These are phyloP conservation scores for Aspergillus funiculosus DNA, from an alignment of 495 filamentous ascomycete species.

Conservation along the genomic window DNA sequence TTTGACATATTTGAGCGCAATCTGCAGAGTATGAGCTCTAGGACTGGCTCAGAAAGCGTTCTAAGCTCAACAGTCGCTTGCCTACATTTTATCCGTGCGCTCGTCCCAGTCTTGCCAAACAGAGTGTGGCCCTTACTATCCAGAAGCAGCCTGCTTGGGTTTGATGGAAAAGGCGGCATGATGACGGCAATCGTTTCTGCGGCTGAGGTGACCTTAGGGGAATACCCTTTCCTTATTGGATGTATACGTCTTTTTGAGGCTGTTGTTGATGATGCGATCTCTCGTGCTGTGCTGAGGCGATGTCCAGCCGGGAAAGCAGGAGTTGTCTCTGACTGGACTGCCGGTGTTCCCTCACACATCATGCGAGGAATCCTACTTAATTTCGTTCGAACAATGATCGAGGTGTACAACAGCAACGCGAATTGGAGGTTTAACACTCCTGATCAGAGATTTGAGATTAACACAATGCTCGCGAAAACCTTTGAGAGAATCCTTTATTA, in stretches of 20 bases:
- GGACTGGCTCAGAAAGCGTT: constrained; percentile 44
- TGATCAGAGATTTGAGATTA: constrained; percentile 59
- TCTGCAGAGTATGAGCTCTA: constrained; percentile 55
- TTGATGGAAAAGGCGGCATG: constrained; percentile 64
- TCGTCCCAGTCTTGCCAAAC: constrained; percentile 65
- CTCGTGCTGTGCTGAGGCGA: constrained; percentile 65
- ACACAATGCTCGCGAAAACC: constrained; percentile 52
- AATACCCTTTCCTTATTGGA: constrained; percentile 69
- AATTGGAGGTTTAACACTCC: constrained; percentile 74
- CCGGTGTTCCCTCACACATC: constrained; percentile 70
- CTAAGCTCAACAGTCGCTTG: constrained; percentile 65
- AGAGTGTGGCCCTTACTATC: constrained; percentile 86
- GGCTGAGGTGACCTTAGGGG: constrained; percentile 66
- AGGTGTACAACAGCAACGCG: constrained; percentile 73
- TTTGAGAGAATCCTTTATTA: constrained; percentile 68
- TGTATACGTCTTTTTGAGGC: constrained; percentile 67
- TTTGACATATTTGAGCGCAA: constrained; percentile 78
- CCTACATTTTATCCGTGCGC: constrained; percentile 67
- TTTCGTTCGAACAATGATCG: constrained; percentile 65
- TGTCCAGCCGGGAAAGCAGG: constrained; percentile 50
- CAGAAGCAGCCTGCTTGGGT: constrained; percentile 67
- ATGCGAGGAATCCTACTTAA: constrained; percentile 66
- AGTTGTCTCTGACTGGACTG: constrained; percentile 50
- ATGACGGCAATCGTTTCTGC: constrained; percentile 67
- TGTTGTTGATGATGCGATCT: constrained; percentile 68